A percentile compares a stretch with the other conserved stretches of the same genome.
Evolutionary conservation across 2,329 filamentous ascomycete species (phyloP).

Genomic region (Tolypocladium tropicale): DNA sequence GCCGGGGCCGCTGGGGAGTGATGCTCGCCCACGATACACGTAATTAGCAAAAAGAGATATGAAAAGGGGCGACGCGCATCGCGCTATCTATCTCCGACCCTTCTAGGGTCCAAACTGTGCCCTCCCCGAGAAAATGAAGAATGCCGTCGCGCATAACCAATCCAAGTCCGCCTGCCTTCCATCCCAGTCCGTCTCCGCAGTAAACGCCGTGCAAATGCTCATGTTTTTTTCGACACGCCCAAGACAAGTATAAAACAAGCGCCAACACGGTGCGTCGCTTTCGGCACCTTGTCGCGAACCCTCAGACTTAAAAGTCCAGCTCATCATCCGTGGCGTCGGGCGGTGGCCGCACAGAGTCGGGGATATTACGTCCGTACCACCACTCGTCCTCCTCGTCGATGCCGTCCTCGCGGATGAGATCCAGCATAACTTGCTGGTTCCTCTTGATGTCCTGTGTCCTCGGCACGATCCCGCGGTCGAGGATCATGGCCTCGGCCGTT

Average conservation of each 20-base stretch:
- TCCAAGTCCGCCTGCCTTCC: background rate
- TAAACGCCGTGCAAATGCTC: background rate
- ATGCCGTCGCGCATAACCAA: background rate
- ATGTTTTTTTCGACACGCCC: background rate
- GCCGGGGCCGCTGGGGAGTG: background rate
- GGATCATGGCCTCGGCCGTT: constrained; percentile 51
- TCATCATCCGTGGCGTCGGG: constrained; percentile 43
- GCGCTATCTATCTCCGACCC: background rate
- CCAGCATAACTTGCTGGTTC: constrained; percentile 51
- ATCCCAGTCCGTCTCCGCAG: background rate
- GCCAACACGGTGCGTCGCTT: background rate
- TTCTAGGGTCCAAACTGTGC: background rate
- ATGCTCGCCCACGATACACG: background rate
- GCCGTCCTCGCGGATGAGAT: constrained; percentile 53
- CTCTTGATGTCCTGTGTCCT: constrained; percentile 51
- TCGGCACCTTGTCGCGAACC: background rate
- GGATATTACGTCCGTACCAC: constrained; percentile 44
- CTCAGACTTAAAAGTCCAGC: constrained; percentile 17
- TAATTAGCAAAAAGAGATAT: background rate
- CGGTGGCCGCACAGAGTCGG: constrained; percentile 45
- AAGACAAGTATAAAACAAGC: background rate
- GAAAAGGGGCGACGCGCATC: background rate
- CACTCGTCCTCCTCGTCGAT: constrained; percentile 51
- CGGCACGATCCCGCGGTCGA: constrained; percentile 48
- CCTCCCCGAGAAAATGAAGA: background rate